phyloP scores from a whole-genome alignment of 106 monocot species.

The Xerophyta viscosa region DNA sequence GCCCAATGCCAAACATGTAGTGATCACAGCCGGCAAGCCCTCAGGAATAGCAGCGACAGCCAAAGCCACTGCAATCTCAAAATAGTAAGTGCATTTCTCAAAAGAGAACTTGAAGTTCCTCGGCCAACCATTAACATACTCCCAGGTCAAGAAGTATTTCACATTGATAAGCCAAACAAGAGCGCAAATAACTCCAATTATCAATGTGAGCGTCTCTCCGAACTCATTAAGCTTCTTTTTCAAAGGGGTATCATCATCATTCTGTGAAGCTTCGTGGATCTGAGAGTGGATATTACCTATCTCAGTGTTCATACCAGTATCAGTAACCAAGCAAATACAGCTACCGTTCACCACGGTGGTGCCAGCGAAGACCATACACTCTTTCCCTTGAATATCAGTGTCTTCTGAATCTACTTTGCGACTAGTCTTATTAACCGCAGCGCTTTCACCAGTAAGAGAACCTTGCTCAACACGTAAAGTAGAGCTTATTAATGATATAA shows the following conservation, averaged over 20 bases:
- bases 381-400: slow-evolving; percentile 53
- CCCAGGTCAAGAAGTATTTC: slow-evolving; percentile 64
- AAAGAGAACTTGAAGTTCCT: slow-evolving; percentile 67
- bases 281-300: slow-evolving; percentile 67
- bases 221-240: slow-evolving; percentile 63
- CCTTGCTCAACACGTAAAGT: slow-evolving; percentile 57
- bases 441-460: slow-evolving; percentile 56
- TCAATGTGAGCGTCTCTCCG: slow-evolving; percentile 45
- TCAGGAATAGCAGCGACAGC: slow-evolving; percentile 70
- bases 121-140: slow-evolving; percentile 62
- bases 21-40: slow-evolving; percentile 66
- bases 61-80: slow-evolving; percentile 59
- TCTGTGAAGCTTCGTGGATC: slow-evolving; percentile 62
- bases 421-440: slow-evolving; percentile 51
- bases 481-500: slow-evolving; percentile 42
- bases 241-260: slow-evolving; percentile 54
- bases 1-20: slow-evolving; percentile 69
- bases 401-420: slow-evolving; percentile 36
- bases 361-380: slow-evolving; percentile 64
- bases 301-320: slow-evolving; percentile 57
- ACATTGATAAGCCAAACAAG: slow-evolving; percentile 69
- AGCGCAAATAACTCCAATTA: slow-evolving; percentile 61
- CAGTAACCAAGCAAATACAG: slow-evolving; percentile 48
- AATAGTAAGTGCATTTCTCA: slow-evolving; percentile 64
- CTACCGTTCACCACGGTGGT: slow-evolving; percentile 60